Base-by-base conservation (phyloP, 164 flowering plant genomes). In the Buxus sempervirens region DNA sequence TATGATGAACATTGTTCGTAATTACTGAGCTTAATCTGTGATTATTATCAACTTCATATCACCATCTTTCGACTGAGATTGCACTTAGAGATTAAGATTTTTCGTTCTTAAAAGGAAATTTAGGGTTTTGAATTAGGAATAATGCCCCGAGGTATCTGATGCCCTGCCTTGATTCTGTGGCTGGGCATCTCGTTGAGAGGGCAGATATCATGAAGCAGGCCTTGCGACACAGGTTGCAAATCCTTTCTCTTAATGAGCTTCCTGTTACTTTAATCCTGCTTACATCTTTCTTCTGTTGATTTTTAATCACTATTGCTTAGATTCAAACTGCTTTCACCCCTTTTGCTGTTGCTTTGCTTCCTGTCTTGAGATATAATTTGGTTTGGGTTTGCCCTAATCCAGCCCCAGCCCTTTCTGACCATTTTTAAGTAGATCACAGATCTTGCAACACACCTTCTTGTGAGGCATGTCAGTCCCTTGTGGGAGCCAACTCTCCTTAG, bases 21-120 rank as follows among this genome's bases (percentile, higher is more conserved):
- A 0, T 38, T 65, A 9, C 71, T 73, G 74, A 76, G 69, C 27
- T 27, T n/a, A 3, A 7, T 24, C 58, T 16, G 63, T 76, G 75
- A 73, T 76, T 76, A 76, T 65, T 32, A 38, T 14, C 56, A 38
- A 67, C 51, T 7, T 48, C n/a, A n/a, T 55, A 72, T 76, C 79
- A 72, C 73, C 76, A 76, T 76, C 79, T 76, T 76, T 76, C 73
- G 76, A 62, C 76, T 77, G 80, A 73, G 74, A 66, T 66, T 70
- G 79, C 76, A 73, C 27, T 10, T 18, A 10, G 9, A 22, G 38
- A 3, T 23, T 58, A 14, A 1, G 19, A 21, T 23, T 38, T 58
- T 9, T 9, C 16, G 24, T 23, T 49, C n/a, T 14, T 32, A 3
- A 3, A 3, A 32, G 7, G 7, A 7, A 3, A 38, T 21, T 32